A percentile compares a stretch with the other conserved stretches of the same genome.
Evolutionary conservation across 2,329 filamentous ascomycete species (phyloP).

Genomic region (Colletotrichum siamense): DNA sequence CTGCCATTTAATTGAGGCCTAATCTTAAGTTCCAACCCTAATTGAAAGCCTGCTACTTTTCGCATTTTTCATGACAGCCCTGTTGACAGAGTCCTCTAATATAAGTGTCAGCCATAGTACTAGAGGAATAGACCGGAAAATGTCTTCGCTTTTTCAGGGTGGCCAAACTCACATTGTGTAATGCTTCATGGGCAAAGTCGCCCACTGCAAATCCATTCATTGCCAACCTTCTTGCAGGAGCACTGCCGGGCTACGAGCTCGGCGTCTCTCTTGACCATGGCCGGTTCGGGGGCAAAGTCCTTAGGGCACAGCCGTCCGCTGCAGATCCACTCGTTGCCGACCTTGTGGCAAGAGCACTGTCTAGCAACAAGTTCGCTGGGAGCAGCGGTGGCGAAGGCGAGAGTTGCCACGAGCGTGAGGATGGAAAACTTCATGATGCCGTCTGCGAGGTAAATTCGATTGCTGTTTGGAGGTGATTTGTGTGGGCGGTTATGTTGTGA

Average conservation of each 20-base stretch:
- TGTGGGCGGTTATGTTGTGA: background rate
- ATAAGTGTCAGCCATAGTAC: background rate
- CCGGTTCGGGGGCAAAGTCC: background rate
- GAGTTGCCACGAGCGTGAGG: background rate
- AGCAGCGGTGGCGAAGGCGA: background rate
- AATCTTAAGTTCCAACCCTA: background rate
- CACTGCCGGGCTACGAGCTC: background rate
- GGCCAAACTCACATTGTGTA: background rate
- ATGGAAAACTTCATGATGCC: constrained; percentile 8
- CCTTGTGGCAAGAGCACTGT: background rate
- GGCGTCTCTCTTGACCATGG: background rate
- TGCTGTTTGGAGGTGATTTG: background rate
- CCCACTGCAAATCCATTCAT: background rate
- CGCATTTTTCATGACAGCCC: background rate
- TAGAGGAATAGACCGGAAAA: background rate
- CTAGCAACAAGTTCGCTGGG: background rate
- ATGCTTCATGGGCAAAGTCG: background rate
- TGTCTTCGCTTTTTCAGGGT: background rate
- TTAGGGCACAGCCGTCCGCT: background rate
- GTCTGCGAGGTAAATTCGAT: background rate
- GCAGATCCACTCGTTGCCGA: background rate
- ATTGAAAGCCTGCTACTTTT: background rate
- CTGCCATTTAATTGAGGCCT: background rate
- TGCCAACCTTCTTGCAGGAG: background rate
- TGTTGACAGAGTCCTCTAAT: background rate